Evolutionary conservation across 805 yeast genomes (phyloP).

Genomic region (Tetrapisispora arboricola): DNA sequence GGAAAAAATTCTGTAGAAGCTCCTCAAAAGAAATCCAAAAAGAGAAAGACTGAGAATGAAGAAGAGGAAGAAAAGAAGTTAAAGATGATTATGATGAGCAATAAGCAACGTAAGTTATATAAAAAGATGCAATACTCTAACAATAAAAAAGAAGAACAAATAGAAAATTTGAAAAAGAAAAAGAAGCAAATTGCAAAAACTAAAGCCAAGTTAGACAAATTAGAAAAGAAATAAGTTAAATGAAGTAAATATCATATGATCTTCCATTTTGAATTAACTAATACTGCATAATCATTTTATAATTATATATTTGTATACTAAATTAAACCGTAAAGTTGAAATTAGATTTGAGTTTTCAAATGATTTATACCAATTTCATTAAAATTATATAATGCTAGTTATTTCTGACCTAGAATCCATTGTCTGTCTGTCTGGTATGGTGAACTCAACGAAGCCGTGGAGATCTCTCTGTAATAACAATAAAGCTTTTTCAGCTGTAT

Average conservation of each 20-base stretch:
- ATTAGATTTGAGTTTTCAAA: too few relatives aligned
- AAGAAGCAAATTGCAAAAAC: conserved; percentile 60
- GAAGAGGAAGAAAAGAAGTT: conserved; percentile 76
- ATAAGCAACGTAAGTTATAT: conserved; percentile 88
- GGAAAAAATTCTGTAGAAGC: conserved; percentile 33
- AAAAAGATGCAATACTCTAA: conserved; percentile 91
- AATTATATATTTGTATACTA: conserved; percentile 3
- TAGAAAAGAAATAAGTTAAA: conserved; percentile 14
- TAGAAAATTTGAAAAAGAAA: conserved; percentile 57
- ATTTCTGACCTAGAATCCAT: conserved; percentile 64
- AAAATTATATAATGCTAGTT: conserved; percentile 6
- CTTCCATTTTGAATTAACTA: neutral
- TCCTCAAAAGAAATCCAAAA: conserved; percentile 29
- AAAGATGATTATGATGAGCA: conserved; percentile 94
- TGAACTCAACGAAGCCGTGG: conserved; percentile 55
- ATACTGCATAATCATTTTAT: conserved; percentile 2
- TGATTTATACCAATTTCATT: neutral
- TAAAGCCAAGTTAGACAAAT: conserved; percentile 36
- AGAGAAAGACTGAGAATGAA: conserved; percentile 34
- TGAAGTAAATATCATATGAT: neutral
- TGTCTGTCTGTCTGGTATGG: conserved; percentile 63
- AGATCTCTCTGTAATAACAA: conserved; percentile 54
- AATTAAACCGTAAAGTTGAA: neutral
- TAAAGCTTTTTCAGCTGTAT: conserved; percentile 54
- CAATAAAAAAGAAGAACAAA: conserved; percentile 69